phyloP scores from a whole-genome alignment of 202 grass and related monocot species.

The Zoysia matrella region DNA sequence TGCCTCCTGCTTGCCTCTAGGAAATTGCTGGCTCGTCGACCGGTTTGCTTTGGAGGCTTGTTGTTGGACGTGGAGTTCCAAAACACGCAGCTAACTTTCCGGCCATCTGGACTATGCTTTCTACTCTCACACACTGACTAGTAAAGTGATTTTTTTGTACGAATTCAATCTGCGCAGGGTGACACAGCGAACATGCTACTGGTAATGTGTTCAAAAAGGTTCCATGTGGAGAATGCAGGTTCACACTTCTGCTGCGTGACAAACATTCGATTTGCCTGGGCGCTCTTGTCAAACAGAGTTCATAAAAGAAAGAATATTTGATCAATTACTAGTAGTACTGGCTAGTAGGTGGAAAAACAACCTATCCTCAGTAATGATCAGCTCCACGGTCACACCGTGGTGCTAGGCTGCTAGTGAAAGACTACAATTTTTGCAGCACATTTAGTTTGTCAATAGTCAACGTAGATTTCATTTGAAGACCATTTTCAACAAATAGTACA shows the following conservation, averaged over 20 bases:
- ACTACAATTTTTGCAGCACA: not conserved
- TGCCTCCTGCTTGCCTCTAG: conserved; percentile 11
- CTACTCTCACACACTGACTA: conserved; percentile 45
- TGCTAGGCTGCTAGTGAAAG: not conserved
- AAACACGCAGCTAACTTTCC: conserved; percentile 55
- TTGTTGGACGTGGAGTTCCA: conserved; percentile 51
- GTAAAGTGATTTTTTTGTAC: not conserved
- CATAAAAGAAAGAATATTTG: not conserved
- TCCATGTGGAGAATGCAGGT: conserved; percentile 11
- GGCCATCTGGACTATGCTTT: conserved; percentile 43
- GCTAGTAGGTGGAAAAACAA: not conserved
- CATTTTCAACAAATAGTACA: not conserved
- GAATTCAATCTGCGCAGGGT: conserved; percentile 4
- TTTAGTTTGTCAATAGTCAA: not conserved
- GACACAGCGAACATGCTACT: not conserved
- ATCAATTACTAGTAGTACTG: not conserved
- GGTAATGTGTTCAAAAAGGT: not conserved
- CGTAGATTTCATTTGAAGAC: not conserved
- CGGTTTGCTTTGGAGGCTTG: conserved; percentile 51
- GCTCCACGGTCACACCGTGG: not conserved
- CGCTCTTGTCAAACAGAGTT: not conserved
- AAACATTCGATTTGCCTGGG: conserved; percentile 14
- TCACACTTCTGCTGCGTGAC: not conserved
- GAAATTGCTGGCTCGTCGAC: not conserved
- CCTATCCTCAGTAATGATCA: not conserved